A percentile compares a stretch with the other conserved stretches of the same genome.
phyloP scores from a whole-genome alignment of 129 eudicot species.

The Kitagawia praeruptora region DNA sequence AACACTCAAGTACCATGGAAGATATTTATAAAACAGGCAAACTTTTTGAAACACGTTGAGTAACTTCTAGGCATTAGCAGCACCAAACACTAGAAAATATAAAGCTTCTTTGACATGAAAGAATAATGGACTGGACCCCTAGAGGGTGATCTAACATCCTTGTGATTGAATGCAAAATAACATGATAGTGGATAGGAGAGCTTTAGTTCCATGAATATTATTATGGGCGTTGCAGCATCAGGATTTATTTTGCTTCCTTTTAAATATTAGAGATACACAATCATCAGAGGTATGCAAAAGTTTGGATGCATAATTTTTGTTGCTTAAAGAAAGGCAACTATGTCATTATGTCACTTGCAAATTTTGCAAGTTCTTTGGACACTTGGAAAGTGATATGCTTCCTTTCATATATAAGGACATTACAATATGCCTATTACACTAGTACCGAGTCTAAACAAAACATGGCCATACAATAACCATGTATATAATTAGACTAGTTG shows the following conservation, averaged over 20 bases:
- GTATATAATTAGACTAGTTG: neutral
- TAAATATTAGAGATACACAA: neutral
- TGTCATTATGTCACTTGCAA: neutral
- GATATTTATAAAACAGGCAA: neutral
- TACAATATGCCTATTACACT: neutral
- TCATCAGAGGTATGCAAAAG: neutral
- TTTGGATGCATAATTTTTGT: neutral
- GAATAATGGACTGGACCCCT: neutral
- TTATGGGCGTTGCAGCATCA: neutral
- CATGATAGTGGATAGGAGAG: too few species aligned
- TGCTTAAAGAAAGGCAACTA: neutral
- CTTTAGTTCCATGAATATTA: neutral
- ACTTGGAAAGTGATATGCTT: slow-evolving; percentile 47
- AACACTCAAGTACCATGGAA: neutral
- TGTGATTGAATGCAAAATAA: neutral
- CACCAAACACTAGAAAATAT: neutral
- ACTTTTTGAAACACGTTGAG: too few species aligned
- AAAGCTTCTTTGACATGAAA: neutral
- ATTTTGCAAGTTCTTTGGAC: slow-evolving; percentile 39
- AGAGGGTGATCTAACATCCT: neutral
- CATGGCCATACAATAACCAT: neutral
- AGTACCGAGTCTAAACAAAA: neutral
- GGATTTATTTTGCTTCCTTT: neutral
- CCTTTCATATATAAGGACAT: neutral
- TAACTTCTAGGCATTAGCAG: neutral